Evolutionary conservation across 2,329 filamentous ascomycete genomes (phyloP), one percentile per base, ranked within the genome.

Genomic region (Plectosphaerella cucumerina): DNA sequence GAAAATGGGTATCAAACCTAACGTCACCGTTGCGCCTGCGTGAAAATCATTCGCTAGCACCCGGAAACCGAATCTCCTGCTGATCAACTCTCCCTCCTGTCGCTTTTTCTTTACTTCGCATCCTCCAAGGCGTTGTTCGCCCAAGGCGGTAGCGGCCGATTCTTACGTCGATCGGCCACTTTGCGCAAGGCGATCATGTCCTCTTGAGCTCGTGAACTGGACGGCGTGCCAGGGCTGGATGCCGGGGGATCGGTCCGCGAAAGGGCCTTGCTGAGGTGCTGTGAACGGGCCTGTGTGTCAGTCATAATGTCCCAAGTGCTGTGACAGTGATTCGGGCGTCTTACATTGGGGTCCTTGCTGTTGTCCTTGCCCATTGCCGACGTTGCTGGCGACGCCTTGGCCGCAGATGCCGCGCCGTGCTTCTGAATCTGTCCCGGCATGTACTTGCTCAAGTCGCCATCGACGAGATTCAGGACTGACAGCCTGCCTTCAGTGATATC

Each of bases 261-360:
- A 31, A 68, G 63, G 10, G 44, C 48, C 37, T 64, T 70, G 11
- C 56, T 57, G 21, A 69, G 49, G 48, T 68, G 69, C 69, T 71
- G 44, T 48, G 42, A 21, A n/a, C 35, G 41, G n/a, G n/a, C n/a
- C 37, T 31, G 22, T 47, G 39, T 15, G 34, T 52, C 52, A 54
- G 52, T 44, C 12, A 22, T 14, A 14, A 22, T 15, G n/a, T 20
- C 15, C 17, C 35, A 23, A 48, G 23, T 37, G 50, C 43, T 14
- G n/a, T 4, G 15, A 42, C 22, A 11, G 22, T 37, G n/a, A 34
- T 22, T 17, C 33, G 23, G n/a, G 17, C 11, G 6, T 18, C n/a
- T 12, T 17, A 20, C 17, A 17, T 42, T 17, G n/a, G 39, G 17
- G 12, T 42, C 17, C 10, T 42, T 20, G 39, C 39, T 20, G n/a